Conservation (phyloP, 176 grass and related monocot species). For the Rhipidocladum racemiflorum region DNA sequence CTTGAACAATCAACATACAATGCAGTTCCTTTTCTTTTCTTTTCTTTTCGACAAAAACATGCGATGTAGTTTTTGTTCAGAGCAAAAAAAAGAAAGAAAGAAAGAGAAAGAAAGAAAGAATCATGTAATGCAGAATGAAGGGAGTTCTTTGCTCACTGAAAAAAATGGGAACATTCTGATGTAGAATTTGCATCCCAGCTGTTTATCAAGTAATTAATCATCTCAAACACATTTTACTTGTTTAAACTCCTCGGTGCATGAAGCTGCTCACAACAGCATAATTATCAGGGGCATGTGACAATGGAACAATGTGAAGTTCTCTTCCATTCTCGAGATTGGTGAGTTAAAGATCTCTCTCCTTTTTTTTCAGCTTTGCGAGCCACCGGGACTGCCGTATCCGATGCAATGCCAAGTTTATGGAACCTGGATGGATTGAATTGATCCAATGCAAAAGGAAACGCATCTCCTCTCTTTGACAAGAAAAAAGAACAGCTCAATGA, state of each 20-base stretch:
- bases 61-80: not conserved
- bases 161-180: not conserved
- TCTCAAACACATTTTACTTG: not conserved
- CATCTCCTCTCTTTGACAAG: slow-evolving; percentile 11
- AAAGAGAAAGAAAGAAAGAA: no score
- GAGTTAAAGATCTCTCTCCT: slow-evolving; percentile 7
- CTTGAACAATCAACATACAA: not conserved
- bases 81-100: no score
- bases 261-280: not conserved
- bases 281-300: not conserved
- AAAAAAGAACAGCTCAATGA: slow-evolving; percentile 19
- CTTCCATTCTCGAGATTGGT: slow-evolving; percentile 25
- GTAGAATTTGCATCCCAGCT: not conserved
- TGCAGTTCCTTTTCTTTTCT: not conserved
- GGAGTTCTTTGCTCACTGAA: not conserved
- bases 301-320: not conserved
- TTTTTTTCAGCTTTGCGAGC: slow-evolving; percentile 14
- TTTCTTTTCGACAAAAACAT: not conserved
- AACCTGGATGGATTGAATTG: slow-evolving; percentile 34
- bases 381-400: not conserved
- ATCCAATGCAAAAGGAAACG: slow-evolving; percentile 34
- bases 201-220: not conserved
- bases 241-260: not conserved
- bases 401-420: slow-evolving; percentile 4
- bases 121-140: not conserved